A percentile compares a stretch with the other conserved stretches of the same genome.
Conservation (phyloP, 179 eudicot genomes). For the Beta corolliflora region DNA sequence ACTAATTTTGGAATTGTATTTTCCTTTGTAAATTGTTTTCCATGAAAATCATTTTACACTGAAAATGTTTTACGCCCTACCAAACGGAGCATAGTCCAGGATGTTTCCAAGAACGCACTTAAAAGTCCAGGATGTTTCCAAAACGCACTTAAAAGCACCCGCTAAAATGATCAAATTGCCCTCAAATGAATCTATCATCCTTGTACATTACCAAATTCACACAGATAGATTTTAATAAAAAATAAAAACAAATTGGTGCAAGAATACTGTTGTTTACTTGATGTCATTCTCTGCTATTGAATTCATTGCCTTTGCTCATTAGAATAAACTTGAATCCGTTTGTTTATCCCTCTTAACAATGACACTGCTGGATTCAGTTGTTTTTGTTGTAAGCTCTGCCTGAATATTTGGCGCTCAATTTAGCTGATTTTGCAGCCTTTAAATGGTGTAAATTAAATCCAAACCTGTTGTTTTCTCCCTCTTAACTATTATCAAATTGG, state of each 20-base stretch:
- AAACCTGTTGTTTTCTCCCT: background rate
- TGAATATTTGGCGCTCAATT: background rate
- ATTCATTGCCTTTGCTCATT: background rate
- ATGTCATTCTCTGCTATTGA: background rate
- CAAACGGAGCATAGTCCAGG: too few relatives aligned
- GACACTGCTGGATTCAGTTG: background rate
- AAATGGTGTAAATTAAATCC: background rate
- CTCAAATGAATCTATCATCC: too few relatives aligned
- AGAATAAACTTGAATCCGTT: background rate
- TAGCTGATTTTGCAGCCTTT: background rate
- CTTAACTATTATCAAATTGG: background rate
- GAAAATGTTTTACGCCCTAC: too few relatives aligned
- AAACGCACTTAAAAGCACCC: too few relatives aligned
- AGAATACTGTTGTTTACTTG: background rate
- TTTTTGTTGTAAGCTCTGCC: background rate
- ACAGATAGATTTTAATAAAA: background rate
- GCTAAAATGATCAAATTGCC: too few relatives aligned
- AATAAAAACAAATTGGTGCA: background rate
- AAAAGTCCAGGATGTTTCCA: too few relatives aligned
- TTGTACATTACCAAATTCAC: too few relatives aligned
- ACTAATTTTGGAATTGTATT: too few relatives aligned
- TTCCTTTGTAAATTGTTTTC: too few relatives aligned
- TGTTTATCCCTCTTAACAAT: too few relatives aligned
- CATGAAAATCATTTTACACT: too few relatives aligned
- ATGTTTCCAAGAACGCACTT: too few relatives aligned